phyloP scores from a whole-genome alignment of 176 grass and related monocot genomes.

The Carex pumila region DNA sequence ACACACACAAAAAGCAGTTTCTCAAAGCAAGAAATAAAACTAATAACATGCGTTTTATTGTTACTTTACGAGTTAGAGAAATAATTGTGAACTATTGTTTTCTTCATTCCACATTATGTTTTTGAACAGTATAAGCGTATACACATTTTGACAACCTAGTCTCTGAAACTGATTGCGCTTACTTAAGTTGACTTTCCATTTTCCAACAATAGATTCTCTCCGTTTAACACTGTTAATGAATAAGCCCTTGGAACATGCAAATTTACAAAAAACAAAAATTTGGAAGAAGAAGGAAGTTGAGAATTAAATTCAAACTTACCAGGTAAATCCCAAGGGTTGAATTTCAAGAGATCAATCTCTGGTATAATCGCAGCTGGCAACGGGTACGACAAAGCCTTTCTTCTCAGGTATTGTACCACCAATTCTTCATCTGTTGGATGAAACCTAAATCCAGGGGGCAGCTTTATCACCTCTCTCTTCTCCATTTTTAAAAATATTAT shows the following conservation, averaged over 20 bases:
- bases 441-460: constrained; percentile 67
- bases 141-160: background rate
- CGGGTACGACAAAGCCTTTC: constrained; percentile 35
- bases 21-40: background rate
- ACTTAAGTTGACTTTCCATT: constrained; percentile 4
- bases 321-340: constrained; percentile 55
- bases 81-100: constrained; percentile 5
- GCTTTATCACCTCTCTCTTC: constrained; percentile 1
- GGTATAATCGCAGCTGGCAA: constrained; percentile 56
- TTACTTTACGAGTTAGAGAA: constrained; percentile 17
- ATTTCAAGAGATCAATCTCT: constrained; percentile 50
- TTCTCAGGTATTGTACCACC: constrained; percentile 59
- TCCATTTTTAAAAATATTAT: constrained; percentile 1
- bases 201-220: background rate
- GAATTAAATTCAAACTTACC: background rate
- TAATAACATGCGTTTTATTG: background rate
- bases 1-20: constrained; percentile 4
- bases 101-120: background rate
- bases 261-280: background rate
- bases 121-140: background rate
- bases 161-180: background rate
- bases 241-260: background rate
- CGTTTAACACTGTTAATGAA: background rate
- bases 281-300: background rate
- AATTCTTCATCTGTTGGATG: constrained; percentile 65